A percentile compares a stretch with the other conserved stretches of the same genome.
phyloP scores from a whole-genome alignment of 1,139 yeast genomes.

The Scheffersomyces titani region DNA sequence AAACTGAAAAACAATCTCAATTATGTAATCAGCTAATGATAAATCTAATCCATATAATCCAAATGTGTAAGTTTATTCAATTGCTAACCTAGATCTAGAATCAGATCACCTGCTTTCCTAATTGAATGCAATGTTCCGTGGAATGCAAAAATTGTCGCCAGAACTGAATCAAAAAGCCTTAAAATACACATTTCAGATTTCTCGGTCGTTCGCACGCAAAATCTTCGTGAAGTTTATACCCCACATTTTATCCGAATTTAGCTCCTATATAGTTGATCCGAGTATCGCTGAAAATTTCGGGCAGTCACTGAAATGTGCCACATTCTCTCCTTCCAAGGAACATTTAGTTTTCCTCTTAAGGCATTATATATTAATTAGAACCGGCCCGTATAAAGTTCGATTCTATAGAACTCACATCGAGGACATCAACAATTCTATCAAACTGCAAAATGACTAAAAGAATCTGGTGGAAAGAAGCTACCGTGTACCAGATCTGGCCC shows the following conservation, averaged over 20 bases:
- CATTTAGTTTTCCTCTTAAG: not conserved
- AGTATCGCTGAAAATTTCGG: not conserved
- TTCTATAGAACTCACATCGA: not conserved
- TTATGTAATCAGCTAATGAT: not conserved
- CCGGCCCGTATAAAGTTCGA: not conserved
- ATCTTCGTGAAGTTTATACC: not conserved
- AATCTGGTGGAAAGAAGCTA: conserved; percentile 26
- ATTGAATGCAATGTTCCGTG: too few species aligned
- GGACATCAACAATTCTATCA: not conserved
- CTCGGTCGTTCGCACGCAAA: not conserved
- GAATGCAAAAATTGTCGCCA: not conserved
- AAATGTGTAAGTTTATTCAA: too few species aligned
- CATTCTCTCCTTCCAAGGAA: not conserved
- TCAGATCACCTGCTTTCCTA: not conserved
- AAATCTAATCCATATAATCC: too few species aligned
- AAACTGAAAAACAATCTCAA: too few species aligned
- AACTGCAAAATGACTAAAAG: conserved; percentile 5
- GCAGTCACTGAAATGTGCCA: not conserved
- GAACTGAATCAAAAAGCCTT: not conserved
- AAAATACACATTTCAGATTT: not conserved
- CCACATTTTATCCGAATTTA: not conserved
- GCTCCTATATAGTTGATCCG: not conserved
- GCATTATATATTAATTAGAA: too few species aligned
- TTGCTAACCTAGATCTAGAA: not conserved
- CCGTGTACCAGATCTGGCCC: conserved; percentile 28